Percentiles rank a stretch among this genome's conserved stretches.
These are phyloP conservation scores for Clavaria fumosa DNA, from an alignment of 768 basidiomycete genomes.

Conservation along the genomic window DNA sequence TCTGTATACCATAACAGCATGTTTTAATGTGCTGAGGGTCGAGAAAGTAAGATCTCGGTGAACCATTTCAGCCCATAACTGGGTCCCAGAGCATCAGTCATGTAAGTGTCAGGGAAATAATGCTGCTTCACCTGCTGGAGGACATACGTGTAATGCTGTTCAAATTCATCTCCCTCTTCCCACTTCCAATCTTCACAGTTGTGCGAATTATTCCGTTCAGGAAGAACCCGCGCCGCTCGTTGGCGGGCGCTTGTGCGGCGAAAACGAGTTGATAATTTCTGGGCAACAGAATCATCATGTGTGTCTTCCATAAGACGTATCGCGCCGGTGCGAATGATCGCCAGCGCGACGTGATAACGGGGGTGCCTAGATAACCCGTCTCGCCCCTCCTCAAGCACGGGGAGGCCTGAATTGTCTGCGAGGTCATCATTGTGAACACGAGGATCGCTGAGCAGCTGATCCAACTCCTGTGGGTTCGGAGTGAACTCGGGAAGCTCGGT, in stretches of 20 bases:
- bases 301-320: slow-evolving; percentile 1
- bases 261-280: neutral
- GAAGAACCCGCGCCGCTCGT: neutral
- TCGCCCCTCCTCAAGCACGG: neutral
- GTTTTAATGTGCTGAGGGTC: neutral
- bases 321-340: neutral
- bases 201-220: neutral
- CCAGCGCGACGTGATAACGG: slow-evolving; percentile 1
- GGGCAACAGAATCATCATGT: slow-evolving; percentile 3
- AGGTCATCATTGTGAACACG: neutral
- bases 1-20: neutral
- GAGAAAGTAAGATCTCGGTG: slow-evolving; percentile 1
- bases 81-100: slow-evolving; percentile 1
- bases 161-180: neutral
- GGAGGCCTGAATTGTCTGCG: slow-evolving; percentile 3
- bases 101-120: neutral
- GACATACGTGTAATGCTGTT: neutral
- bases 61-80: slow-evolving; percentile 4
- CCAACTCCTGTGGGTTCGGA: slow-evolving; percentile 2
- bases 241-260: neutral
- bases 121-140: slow-evolving; percentile 1
- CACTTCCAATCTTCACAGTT: neutral
- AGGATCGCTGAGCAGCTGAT: neutral
- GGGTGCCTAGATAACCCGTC: neutral
- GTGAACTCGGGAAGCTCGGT: slow-evolving; percentile 1